Evolutionary conservation across 1,284 basidiomycete genomes (phyloP).

Genomic region (Ceratobasidium sp.): DNA sequence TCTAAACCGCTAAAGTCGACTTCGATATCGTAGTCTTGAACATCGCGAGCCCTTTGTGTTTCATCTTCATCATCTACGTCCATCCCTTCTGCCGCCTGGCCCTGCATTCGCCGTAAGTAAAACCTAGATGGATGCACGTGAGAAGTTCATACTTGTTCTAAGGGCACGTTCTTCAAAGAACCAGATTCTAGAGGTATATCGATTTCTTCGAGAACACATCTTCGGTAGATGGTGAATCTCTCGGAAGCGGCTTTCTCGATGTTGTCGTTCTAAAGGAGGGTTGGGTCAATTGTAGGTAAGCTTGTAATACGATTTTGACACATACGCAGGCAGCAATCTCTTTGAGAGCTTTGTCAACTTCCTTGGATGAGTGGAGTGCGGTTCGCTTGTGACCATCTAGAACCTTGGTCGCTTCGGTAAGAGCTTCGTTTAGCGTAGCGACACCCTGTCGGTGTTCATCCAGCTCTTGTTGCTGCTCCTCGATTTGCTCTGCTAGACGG

Average conservation of each 20-base stretch:
- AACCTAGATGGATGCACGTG: slow-evolving; percentile 26
- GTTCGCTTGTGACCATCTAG: slow-evolving; percentile 83
- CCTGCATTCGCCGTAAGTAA: slow-evolving; percentile 58
- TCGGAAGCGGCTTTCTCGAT: slow-evolving; percentile 91
- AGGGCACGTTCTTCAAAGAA: slow-evolving; percentile 85
- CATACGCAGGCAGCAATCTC: slow-evolving; percentile 84
- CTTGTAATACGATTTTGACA: slow-evolving; percentile 44
- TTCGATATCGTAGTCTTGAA: slow-evolving; percentile 89
- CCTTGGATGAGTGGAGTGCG: slow-evolving; percentile 73
- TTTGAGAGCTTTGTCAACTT: slow-evolving; percentile 87
- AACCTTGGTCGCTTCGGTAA: slow-evolving; percentile 73
- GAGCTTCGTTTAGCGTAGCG: slow-evolving; percentile 65
- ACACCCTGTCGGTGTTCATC: slow-evolving; percentile 69
- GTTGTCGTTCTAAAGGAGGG: slow-evolving; percentile 78
- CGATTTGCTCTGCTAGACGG: slow-evolving; percentile 69
- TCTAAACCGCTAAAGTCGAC: slow-evolving; percentile 85
- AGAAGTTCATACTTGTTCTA: slow-evolving; percentile 85
- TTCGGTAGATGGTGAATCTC: slow-evolving; percentile 86
- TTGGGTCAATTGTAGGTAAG: not conserved
- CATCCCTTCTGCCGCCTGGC: slow-evolving; percentile 87
- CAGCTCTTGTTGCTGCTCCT: slow-evolving; percentile 69
- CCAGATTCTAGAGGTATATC: slow-evolving; percentile 82
- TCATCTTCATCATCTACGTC: slow-evolving; percentile 85
- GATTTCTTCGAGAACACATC: slow-evolving; percentile 94
- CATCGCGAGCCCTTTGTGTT: slow-evolving; percentile 75